Evolutionary conservation across 805 yeast genomes (phyloP).

Genomic region (Tetrapisispora nanseiensis): DNA sequence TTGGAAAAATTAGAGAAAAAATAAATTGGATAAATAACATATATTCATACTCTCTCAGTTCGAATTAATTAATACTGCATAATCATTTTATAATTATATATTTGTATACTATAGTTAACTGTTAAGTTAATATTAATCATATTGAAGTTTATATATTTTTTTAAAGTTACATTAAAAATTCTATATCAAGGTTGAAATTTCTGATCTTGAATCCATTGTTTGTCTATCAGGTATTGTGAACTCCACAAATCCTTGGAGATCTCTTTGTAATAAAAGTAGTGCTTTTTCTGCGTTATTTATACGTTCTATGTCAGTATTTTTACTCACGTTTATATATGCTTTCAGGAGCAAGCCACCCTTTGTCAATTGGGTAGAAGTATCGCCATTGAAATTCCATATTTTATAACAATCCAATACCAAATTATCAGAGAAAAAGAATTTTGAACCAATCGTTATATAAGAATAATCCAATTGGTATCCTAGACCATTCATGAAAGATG

Average conservation of each 20-base stretch:
- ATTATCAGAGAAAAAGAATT: slow-evolving; percentile 20
- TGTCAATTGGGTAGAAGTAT: slow-evolving; percentile 40
- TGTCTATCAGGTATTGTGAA: slow-evolving; percentile 69
- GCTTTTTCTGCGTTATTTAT: slow-evolving; percentile 57
- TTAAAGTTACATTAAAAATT: not conserved
- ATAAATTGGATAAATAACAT: slow-evolving; percentile 3
- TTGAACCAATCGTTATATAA: slow-evolving; percentile 23
- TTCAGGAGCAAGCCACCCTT: slow-evolving; percentile 47
- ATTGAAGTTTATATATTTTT: not conserved
- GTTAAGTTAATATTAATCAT: not conserved
- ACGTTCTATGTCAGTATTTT: slow-evolving; percentile 64
- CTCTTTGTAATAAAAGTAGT: slow-evolving; percentile 51
- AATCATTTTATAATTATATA: slow-evolving; percentile 1
- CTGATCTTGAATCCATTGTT: slow-evolving; percentile 68
- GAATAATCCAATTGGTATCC: slow-evolving; percentile 57
- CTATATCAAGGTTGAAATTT: slow-evolving; percentile 8
- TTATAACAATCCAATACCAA: slow-evolving; percentile 23
- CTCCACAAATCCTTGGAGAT: slow-evolving; percentile 56
- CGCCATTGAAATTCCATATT: slow-evolving; percentile 21
- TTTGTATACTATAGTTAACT: slow-evolving; percentile 3
- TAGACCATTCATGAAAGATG: slow-evolving; percentile 42
- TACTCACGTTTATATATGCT: slow-evolving; percentile 60
- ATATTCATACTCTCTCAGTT: not conserved
- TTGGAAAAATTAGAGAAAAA: slow-evolving; percentile 27
- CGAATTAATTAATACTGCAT: slow-evolving; percentile 2